phyloP scores from a whole-genome alignment of 768 basidiomycete genomes.

The Pulveroboletus sp. region DNA sequence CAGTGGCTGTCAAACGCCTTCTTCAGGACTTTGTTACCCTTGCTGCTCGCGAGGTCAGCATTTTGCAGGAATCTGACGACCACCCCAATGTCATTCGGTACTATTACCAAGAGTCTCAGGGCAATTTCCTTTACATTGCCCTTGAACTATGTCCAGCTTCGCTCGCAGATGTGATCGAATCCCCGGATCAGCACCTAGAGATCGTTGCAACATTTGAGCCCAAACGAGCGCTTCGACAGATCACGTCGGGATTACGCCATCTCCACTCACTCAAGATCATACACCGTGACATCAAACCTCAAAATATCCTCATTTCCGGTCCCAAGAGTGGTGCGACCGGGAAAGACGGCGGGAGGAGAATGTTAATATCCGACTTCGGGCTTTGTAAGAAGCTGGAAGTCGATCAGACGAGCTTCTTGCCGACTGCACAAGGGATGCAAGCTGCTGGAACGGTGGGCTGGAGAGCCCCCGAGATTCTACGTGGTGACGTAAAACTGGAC shows the following conservation, averaged over 20 bases:
- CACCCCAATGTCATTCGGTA: constrained; percentile 99
- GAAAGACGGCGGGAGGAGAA: constrained; percentile 52
- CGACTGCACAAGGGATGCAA: constrained; percentile 84
- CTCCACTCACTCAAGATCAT: constrained; percentile 92
- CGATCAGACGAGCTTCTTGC: constrained; percentile 95
- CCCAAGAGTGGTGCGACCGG: constrained; percentile 50
- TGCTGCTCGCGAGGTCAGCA: constrained; percentile 87
- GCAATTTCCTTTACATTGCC: constrained; percentile 95
- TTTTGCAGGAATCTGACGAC: constrained; percentile 95
- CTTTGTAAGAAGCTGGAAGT: constrained; percentile 92
- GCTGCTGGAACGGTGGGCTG: constrained; percentile 95
- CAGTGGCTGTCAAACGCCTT: constrained; percentile 97
- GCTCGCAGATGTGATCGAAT: constrained; percentile 82
- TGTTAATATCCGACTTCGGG: constrained; percentile 97
- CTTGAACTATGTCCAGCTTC: constrained; percentile 92
- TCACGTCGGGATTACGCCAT: constrained; percentile 84
- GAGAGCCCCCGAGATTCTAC: constrained; percentile 94
- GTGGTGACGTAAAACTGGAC: constrained; percentile 91
- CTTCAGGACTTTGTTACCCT: constrained; percentile 94
- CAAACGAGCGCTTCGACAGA: constrained; percentile 82
- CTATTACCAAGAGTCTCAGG: constrained; percentile 93
- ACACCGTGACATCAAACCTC: constrained; percentile 98
- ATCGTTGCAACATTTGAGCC: constrained; percentile 77
- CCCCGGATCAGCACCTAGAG: constrained; percentile 72
- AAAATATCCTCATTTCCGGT: constrained; percentile 87